Evolutionary conservation across 192 early-diverging fungal genomes (phyloP).

Genomic region (Coemansia sp.): DNA sequence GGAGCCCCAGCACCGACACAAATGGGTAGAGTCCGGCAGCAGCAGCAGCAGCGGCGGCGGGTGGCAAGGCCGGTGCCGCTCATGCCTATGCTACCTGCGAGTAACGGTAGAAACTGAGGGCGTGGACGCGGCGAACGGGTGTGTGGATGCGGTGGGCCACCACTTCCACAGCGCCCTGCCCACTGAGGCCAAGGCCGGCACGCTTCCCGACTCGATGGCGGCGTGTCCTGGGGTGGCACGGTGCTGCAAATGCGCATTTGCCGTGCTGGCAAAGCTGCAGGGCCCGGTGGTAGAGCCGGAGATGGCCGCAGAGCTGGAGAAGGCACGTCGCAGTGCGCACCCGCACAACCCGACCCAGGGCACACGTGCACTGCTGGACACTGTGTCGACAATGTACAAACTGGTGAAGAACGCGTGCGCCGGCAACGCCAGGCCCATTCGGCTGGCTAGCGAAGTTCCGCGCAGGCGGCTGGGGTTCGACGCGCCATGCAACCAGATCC

Average conservation of each 20-base stretch:
- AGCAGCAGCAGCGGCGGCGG: not conserved
- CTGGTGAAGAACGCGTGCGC: conserved; percentile 19
- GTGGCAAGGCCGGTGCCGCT: conserved; percentile 24
- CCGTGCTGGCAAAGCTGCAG: not conserved
- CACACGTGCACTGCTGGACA: conserved; percentile 19
- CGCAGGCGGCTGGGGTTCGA: conserved; percentile 34
- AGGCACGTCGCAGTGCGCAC: conserved; percentile 11
- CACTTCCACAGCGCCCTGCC: conserved; percentile 25
- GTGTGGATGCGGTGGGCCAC: conserved; percentile 28
- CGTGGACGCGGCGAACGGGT: not conserved
- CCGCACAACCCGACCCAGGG: conserved; percentile 33
- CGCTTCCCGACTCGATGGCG: not conserved
- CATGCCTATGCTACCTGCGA: conserved; percentile 21
- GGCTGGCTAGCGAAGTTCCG: conserved; percentile 8
- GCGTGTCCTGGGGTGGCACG: conserved; percentile 5
- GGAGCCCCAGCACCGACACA: conserved; percentile 17
- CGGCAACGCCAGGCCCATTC: conserved; percentile 18
- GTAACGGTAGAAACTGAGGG: conserved; percentile 1
- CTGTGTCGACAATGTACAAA: conserved; percentile 11
- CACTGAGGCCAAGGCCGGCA: not conserved
- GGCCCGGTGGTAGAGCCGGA: conserved; percentile 14
- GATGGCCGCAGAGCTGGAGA: conserved; percentile 6
- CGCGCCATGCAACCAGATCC: conserved; percentile 17
- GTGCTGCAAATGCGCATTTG: conserved; percentile 35
- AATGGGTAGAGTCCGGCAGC: conserved; percentile 11